phyloP scores from a whole-genome alignment of 129 eudicot genomes.

The Artemisia tridentata region DNA sequence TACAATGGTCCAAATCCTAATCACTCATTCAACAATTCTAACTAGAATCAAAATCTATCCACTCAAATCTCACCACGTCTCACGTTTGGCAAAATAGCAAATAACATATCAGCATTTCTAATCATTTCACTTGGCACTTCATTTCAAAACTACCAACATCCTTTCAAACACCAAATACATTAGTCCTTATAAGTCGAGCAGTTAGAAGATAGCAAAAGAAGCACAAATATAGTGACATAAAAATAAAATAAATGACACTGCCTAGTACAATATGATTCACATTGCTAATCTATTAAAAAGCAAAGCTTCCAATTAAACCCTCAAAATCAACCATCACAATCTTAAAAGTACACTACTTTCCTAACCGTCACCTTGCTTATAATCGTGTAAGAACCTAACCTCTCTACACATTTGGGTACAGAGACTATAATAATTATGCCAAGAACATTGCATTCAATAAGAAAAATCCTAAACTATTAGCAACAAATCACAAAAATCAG shows the following conservation, averaged over 20 bases:
- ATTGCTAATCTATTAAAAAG: neutral
- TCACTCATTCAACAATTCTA: slow-evolving; percentile 3
- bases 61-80: slow-evolving; percentile 6
- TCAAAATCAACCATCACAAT: neutral
- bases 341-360: neutral
- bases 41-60: neutral
- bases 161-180: neutral
- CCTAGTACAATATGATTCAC: neutral
- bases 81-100: neutral
- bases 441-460: neutral
- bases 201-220: neutral
- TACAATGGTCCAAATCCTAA: neutral
- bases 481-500: neutral
- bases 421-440: no score
- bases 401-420: no score
- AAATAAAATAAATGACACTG: neutral
- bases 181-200: neutral
- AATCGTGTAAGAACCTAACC: no score
- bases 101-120: no score
- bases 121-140: neutral
- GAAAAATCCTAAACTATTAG: neutral
- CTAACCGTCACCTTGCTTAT: neutral
- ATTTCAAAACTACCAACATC: slow-evolving; percentile 4
- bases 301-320: neutral
- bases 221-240: neutral